Evolutionary conservation across 2,329 filamentous ascomycete genomes (phyloP).

Genomic region (Botryotinia calthae): DNA sequence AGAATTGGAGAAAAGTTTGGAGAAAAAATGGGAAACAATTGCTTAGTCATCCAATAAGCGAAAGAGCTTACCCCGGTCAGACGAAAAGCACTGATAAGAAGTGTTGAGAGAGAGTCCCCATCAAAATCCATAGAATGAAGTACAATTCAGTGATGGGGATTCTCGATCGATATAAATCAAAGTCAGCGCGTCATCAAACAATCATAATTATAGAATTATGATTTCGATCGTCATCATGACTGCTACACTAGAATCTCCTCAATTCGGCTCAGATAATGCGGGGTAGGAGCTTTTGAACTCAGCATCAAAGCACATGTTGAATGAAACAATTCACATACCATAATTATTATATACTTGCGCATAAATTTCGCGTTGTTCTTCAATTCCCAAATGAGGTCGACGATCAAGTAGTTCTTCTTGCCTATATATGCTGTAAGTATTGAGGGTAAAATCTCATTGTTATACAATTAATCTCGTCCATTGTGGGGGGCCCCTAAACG

Average conservation of each 20-base stretch:
- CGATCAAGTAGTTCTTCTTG: background rate
- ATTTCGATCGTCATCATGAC: background rate
- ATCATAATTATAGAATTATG: background rate
- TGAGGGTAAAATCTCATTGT: background rate
- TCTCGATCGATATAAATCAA: background rate
- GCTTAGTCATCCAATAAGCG: slow-evolving; percentile 13
- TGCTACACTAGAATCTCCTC: background rate
- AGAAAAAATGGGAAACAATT: background rate
- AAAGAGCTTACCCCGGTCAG: slow-evolving; percentile 5
- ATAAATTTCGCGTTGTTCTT: background rate
- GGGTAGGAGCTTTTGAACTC: background rate
- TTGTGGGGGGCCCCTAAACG: background rate
- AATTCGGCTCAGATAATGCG: background rate
- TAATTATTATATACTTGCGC: background rate
- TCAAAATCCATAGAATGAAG: too few relatives aligned
- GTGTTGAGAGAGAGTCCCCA: background rate
- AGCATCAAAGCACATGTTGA: background rate
- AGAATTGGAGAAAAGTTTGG: background rate
- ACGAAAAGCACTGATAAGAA: background rate
- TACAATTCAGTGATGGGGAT: background rate
- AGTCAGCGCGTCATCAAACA: background rate
- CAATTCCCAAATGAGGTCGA: background rate
- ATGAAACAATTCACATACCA: background rate
- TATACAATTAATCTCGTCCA: background rate
- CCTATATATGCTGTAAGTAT: background rate